A percentile compares a stretch with the other conserved stretches of the same genome.
Conservation (phyloP, 805 yeast species). For the Zygotorulaspora chibaensis region DNA sequence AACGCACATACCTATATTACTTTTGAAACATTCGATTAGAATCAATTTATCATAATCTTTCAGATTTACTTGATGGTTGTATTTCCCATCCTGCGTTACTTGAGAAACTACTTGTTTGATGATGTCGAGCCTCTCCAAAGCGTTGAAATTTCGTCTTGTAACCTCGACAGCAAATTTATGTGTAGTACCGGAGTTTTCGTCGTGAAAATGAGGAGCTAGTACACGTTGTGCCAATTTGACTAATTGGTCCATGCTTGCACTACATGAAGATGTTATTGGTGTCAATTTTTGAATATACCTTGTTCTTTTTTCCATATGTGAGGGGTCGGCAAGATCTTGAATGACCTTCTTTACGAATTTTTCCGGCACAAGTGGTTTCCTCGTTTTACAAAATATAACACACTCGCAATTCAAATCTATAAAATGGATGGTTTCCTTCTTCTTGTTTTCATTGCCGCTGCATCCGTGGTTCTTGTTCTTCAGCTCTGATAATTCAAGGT, state of each 20-base stretch:
- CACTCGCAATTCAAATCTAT: conserved; percentile 74
- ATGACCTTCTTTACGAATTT: conserved; percentile 62
- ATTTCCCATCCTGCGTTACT: conserved; percentile 55
- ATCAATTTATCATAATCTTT: conserved; percentile 74
- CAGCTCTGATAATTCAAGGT: conserved; percentile 63
- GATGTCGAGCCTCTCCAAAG: conserved; percentile 65
- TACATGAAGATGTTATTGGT: conserved; percentile 72
- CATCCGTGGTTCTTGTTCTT: conserved; percentile 36
- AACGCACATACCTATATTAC: conserved; percentile 82
- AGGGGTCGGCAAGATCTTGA: conserved; percentile 49
- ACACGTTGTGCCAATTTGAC: conserved; percentile 54
- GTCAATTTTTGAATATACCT: conserved; percentile 74
- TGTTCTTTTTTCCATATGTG: conserved; percentile 47
- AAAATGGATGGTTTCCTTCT: conserved; percentile 50
- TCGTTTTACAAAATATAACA: conserved; percentile 76
- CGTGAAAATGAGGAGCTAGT: conserved; percentile 66
- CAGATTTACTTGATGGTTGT: conserved; percentile 75
- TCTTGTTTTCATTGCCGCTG: conserved; percentile 36
- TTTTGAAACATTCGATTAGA: conserved; percentile 83
- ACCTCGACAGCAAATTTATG: conserved; percentile 75
- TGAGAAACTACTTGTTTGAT: conserved; percentile 65
- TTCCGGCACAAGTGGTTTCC: conserved; percentile 76
- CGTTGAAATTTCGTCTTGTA: conserved; percentile 70
- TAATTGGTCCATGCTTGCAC: conserved; percentile 67
- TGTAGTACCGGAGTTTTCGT: conserved; percentile 36